Evolutionary conservation across 192 early-diverging fungal genomes (phyloP).

Genomic region (Mortierella claussenii): DNA sequence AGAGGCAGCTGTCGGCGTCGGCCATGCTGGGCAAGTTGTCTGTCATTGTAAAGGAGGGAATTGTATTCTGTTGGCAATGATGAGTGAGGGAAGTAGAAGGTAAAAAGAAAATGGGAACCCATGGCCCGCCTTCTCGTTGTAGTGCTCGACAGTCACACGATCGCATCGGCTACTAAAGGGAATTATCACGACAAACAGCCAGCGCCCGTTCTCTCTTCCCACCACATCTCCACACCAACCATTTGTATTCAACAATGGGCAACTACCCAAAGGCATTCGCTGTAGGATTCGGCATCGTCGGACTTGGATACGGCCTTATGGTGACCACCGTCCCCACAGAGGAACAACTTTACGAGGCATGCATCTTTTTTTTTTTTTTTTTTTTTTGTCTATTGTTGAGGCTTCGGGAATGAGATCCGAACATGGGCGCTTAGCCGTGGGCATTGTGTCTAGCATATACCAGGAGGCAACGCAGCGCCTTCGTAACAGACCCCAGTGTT

Average conservation of each 20-base stretch:
- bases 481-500: too few species aligned
- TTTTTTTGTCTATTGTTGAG: background rate
- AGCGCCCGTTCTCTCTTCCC: too few species aligned
- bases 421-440: too few species aligned
- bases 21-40: constrained; percentile 48
- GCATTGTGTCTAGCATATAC: too few species aligned
- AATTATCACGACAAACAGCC: too few species aligned
- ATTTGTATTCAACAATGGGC: constrained; percentile 39
- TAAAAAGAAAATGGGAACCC: too few species aligned
- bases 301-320: constrained; percentile 59
- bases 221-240: too few species aligned
- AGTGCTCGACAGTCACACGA: too few species aligned
- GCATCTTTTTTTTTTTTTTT: background rate
- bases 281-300: constrained; percentile 57
- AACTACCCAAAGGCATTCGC: constrained; percentile 58
- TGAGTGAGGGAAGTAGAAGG: background rate
- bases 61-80: background rate
- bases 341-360: constrained; percentile 50
- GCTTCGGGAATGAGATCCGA: constrained; percentile 1
- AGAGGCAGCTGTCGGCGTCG: constrained; percentile 48
- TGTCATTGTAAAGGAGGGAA: constrained; percentile 30
- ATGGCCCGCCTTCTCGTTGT: too few species aligned
- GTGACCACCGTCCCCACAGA: constrained; percentile 63
- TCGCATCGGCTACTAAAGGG: too few species aligned
- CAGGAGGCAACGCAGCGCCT: too few species aligned